Conservation (phyloP, 2,329 filamentous ascomycete species). For the Alternaria solani region DNA sequence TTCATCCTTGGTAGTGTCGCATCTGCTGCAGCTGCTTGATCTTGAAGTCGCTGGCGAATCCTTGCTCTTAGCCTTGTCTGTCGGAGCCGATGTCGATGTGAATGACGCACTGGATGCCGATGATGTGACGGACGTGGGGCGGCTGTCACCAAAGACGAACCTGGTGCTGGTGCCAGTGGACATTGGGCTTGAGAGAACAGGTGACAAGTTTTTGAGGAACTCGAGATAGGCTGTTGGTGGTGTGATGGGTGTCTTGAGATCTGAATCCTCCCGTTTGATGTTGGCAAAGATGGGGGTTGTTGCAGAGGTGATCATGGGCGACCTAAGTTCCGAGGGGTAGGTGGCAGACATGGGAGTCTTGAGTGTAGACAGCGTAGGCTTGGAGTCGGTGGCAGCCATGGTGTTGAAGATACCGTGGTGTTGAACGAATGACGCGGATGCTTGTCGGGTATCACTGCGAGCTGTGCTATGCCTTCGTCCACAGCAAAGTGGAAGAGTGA, state of each 20-base stretch:
- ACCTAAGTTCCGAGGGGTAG: conserved; percentile 63
- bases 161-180: conserved; percentile 64
- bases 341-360: conserved; percentile 69
- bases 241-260: conserved; percentile 83
- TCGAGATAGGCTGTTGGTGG: conserved; percentile 90
- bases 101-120: conserved; percentile 48
- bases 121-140: conserved; percentile 50
- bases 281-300: conserved; percentile 57
- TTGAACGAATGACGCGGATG: conserved; percentile 42
- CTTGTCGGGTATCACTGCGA: conserved; percentile 27
- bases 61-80: conserved; percentile 29
- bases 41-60: conserved; percentile 47
- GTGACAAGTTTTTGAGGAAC: conserved; percentile 84
- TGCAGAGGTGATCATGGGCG: conserved; percentile 66
- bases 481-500: conserved; percentile 35
- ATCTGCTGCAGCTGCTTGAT: conserved; percentile 50
- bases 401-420: conserved; percentile 25
- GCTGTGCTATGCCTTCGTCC: conserved; percentile 41
- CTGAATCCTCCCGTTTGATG: conserved; percentile 70
- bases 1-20: conserved; percentile 44
- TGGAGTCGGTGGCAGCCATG: conserved; percentile 53
- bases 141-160: conserved; percentile 58
- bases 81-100: conserved; percentile 46
- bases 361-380: conserved; percentile 53
- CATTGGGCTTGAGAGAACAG: conserved; percentile 73